These are phyloP conservation scores for Quillaja saponaria DNA, from an alignment of 306 rosid species.

Conservation along the genomic window DNA sequence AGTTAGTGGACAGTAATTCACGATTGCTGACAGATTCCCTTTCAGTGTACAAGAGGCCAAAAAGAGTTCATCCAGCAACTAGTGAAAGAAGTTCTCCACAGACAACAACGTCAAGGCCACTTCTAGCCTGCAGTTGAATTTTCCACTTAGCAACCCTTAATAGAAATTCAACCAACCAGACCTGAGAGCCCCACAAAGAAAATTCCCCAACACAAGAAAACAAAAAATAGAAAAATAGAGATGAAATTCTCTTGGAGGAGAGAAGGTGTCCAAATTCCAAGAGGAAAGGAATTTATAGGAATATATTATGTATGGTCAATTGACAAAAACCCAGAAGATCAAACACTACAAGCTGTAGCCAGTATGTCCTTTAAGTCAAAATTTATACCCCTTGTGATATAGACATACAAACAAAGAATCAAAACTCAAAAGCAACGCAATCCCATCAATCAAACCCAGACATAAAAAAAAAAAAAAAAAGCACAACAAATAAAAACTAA, in stretches of 20 bases:
- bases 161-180: slow-evolving; percentile 35
- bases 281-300: slow-evolving; percentile 39
- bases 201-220: slow-evolving; percentile 27
- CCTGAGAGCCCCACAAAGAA: slow-evolving; percentile 36
- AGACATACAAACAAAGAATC: slow-evolving; percentile 48
- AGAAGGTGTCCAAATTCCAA: slow-evolving; percentile 46
- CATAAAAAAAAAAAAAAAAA: slow-evolving; percentile 14
- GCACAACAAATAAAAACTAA: slow-evolving; percentile 3
- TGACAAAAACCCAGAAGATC: slow-evolving; percentile 65
- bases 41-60: slow-evolving; percentile 36
- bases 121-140: slow-evolving; percentile 34
- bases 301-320: slow-evolving; percentile 28
- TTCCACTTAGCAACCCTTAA: slow-evolving; percentile 37
- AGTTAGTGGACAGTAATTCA: slow-evolving; percentile 20
- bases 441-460: not conserved
- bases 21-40: slow-evolving; percentile 15
- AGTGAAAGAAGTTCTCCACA: slow-evolving; percentile 35
- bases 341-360: slow-evolving; percentile 39
- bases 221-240: slow-evolving; percentile 8
- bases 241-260: slow-evolving; percentile 51
- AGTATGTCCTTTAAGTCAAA: slow-evolving; percentile 72
- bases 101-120: slow-evolving; percentile 41
- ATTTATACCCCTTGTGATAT: slow-evolving; percentile 65
- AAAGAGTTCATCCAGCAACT: slow-evolving; percentile 36
- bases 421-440: too few relatives aligned